A percentile compares a stretch with the other conserved stretches of the same genome.
Conservation (phyloP, 208 protist species). For the Phytomonas sp. region DNA sequence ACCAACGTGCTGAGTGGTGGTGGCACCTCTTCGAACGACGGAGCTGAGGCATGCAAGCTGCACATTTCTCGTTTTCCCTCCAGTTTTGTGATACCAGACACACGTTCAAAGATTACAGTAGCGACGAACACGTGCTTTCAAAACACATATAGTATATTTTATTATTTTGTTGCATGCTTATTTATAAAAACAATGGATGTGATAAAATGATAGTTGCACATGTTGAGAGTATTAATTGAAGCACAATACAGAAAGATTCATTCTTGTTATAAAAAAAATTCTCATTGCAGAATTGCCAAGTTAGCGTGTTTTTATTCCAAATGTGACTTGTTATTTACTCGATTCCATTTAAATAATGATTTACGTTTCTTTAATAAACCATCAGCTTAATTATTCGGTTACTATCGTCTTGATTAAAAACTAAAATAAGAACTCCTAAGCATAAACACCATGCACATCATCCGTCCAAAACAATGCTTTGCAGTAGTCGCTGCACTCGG, state of each 20-base stretch:
- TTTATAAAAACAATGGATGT: not conserved
- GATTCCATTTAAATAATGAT: not conserved
- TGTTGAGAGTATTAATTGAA: not conserved
- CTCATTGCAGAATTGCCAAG: not conserved
- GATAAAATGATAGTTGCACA: not conserved
- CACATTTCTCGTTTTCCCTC: not conserved
- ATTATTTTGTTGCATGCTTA: not conserved
- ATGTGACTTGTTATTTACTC: not conserved
- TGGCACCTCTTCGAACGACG: not conserved
- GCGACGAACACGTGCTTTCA: not conserved
- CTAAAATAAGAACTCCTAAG: not conserved
- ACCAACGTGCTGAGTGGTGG: slow-evolving; percentile 27
- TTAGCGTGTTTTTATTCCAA: not conserved
- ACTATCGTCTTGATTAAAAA: not conserved
- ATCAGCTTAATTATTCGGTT: not conserved
- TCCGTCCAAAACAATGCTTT: slow-evolving; percentile 39
- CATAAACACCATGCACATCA: slow-evolving; percentile 4
- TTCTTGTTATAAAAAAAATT: not conserved
- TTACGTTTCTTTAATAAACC: not conserved
- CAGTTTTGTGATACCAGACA: not conserved
- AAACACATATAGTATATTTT: not conserved
- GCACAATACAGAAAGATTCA: not conserved
- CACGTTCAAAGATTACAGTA: not conserved
- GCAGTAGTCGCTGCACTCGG: slow-evolving; percentile 67
- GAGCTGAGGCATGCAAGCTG: not conserved